Base-by-base conservation (phyloP, 2,329 filamentous ascomycete genomes). In the Lecanicillium sp. region DNA sequence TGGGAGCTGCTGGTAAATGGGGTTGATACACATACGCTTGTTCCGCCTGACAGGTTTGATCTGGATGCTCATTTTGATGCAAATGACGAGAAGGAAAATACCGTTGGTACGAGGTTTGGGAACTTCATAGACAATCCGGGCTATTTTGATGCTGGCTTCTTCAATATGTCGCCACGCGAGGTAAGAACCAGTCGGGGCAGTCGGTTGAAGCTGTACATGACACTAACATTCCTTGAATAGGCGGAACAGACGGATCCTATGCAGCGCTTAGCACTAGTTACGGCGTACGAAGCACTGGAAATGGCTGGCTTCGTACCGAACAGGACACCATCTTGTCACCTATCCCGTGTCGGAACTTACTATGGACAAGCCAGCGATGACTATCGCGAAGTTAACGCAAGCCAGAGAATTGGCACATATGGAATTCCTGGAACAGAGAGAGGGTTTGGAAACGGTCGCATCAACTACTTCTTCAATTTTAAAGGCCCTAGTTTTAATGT, bases 301-400 rank as follows among this genome's bases (percentile, higher is more conserved):
- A 81, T 80, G 70, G 77, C 79, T 17, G 84, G 84, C 2, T 76
- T 80, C 47, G 74, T 83, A 2, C 72, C 75, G 0, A 77, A 80
- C 53, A 66, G 76, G 34, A 82, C 79, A 0, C 71, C 79, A 0
- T 79, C 77, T 1, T 82, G 77, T 2, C 73, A 76, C 3, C 46
- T 52, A 0, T 49, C 64, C n/a, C 59, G 68, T 0, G 77, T 87
- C 27, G 84, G 83, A 28, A 81, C 79, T 0, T 89, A 84, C 52
- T 87, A 85, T 45, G 85, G 84, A 18, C 78, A 84, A 53, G 84
- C 84, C 2, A 85, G 80, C 37, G 81, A 88, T 45, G 85, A 89
- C 53, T 89, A 80, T 73, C 72, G 80, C 62, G 84, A 88, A 74
- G 77, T 84, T 42, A 88, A 88, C 54, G 77, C 74, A 9, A 74